phyloP scores from a whole-genome alignment of 2,329 filamentous ascomycete genomes.

The Bertia moriformis region DNA sequence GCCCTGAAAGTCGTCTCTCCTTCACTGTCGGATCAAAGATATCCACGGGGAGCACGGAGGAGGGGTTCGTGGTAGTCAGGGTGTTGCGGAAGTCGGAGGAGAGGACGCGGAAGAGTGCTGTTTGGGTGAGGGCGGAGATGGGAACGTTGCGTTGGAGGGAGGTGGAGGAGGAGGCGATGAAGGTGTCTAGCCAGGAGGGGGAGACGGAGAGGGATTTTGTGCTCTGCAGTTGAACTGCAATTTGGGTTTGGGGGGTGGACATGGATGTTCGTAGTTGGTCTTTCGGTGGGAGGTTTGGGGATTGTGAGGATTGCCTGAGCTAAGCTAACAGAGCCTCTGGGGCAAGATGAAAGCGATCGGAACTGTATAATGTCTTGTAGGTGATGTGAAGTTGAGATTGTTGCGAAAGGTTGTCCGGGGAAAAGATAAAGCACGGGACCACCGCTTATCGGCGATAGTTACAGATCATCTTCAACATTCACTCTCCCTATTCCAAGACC shows the following conservation, averaged over 20 bases:
- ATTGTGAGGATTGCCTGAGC: too few relatives aligned
- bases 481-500: neutral
- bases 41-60: neutral
- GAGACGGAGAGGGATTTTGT: neutral
- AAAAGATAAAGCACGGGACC: neutral
- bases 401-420: neutral
- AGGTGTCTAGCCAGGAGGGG: neutral
- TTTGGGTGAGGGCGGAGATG: neutral
- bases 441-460: conserved; percentile 1
- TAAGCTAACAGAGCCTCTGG: too few relatives aligned
- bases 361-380: neutral
- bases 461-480: too few relatives aligned
- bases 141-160: neutral
- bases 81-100: neutral
- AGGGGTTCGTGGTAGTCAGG: neutral
- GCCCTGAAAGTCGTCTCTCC: neutral
- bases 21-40: neutral
- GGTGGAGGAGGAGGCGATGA: neutral
- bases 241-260: neutral
- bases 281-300: too few relatives aligned
- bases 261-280: too few relatives aligned
- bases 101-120: neutral
- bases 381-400: neutral
- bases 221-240: neutral
- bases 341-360: neutral